These are phyloP conservation scores for Delphinella strobiligena DNA, from an alignment of 2,329 filamentous ascomycete species.

Conservation along the genomic window DNA sequence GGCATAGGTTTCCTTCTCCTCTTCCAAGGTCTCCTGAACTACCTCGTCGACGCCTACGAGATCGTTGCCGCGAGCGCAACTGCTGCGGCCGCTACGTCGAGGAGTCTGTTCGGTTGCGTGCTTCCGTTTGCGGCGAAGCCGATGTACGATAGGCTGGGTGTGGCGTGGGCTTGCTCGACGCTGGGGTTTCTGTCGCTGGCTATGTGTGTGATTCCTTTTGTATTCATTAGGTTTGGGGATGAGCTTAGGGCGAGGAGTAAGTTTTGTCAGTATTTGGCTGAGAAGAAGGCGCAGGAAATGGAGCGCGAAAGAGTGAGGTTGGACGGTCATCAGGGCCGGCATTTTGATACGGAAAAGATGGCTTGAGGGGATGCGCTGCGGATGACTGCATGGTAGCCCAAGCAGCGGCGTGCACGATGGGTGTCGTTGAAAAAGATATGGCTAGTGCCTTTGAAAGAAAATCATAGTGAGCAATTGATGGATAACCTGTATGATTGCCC, in stretches of 20 bases:
- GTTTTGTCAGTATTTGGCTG: conserved; percentile 50
- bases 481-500: too few relatives aligned
- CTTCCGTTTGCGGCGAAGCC: conserved; percentile 35
- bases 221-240: conserved; percentile 43
- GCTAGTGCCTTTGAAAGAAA: too few relatives aligned
- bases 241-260: conserved; percentile 43
- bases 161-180: conserved; percentile 51
- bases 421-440: too few relatives aligned
- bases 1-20: conserved; percentile 36
- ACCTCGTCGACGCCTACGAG: conserved; percentile 55
- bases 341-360: conserved; percentile 4
- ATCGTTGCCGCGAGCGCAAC: conserved; percentile 65
- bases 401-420: too few relatives aligned
- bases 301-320: conserved; percentile 10
- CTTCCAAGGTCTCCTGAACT: conserved; percentile 47
- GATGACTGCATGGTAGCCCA: too few relatives aligned
- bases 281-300: conserved; percentile 30
- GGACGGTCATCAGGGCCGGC: conserved; percentile 4
- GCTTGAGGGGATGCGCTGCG: too few relatives aligned
- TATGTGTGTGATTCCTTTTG: conserved; percentile 45
- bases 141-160: conserved; percentile 57
- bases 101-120: conserved; percentile 63
- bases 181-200: conserved; percentile 37
- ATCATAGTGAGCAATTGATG: too few relatives aligned
- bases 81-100: conserved; percentile 70